phyloP scores from a whole-genome alignment of 2,329 filamentous ascomycete genomes.

The Calcarisporium arbuscula region DNA sequence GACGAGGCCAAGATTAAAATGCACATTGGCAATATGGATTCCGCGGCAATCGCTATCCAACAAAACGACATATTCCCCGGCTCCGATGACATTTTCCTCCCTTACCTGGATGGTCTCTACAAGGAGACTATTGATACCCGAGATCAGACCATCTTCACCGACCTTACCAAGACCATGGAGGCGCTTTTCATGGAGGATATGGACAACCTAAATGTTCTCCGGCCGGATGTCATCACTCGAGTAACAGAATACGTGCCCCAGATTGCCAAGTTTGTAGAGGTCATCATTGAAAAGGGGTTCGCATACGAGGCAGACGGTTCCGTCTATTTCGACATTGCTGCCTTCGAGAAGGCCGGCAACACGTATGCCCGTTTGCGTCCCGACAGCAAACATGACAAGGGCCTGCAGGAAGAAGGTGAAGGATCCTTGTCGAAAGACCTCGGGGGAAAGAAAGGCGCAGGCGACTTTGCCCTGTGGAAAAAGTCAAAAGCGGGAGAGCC shows the following conservation, averaged over 20 bases:
- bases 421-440: constrained; percentile 64
- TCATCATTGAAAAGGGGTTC: constrained; percentile 77
- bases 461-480: constrained; percentile 94
- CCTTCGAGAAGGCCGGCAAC: constrained; percentile 80
- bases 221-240: constrained; percentile 74
- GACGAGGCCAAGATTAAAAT: constrained; percentile 85
- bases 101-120: constrained; percentile 70
- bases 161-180: constrained; percentile 81
- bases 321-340: constrained; percentile 87
- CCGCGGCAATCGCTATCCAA: constrained; percentile 43
- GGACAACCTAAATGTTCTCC: constrained; percentile 75
- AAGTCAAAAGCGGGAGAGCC: constrained; percentile 87
- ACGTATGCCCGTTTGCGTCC: constrained; percentile 80
- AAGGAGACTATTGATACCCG: constrained; percentile 55
- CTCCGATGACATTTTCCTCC: constrained; percentile 63
- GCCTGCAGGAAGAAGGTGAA: constrained; percentile 81
- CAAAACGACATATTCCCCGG: constrained; percentile 46
- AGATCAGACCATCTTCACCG: constrained; percentile 72
- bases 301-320: constrained; percentile 78
- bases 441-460: constrained; percentile 63
- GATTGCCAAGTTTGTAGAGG: constrained; percentile 79
- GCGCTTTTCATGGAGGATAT: constrained; percentile 85
- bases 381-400: constrained; percentile 77
- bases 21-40: constrained; percentile 64
- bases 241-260: constrained; percentile 91